Evolutionary conservation across 768 basidiomycete species (phyloP), one percentile per base, ranked within the genome.

Genomic region (Rhodotorula toruloides): DNA sequence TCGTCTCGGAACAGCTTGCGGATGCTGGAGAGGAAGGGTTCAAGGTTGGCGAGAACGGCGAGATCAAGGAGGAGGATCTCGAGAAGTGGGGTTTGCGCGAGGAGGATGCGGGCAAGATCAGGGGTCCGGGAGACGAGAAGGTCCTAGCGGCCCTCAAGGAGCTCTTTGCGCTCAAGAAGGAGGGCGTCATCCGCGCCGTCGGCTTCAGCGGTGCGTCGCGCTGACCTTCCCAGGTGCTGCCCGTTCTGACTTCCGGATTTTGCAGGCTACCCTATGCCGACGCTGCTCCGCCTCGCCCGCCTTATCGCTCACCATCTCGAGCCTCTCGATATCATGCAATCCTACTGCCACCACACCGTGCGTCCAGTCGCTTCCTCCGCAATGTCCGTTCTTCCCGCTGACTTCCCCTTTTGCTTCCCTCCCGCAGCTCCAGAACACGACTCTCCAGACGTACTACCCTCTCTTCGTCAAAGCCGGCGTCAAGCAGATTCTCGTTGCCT

Each of bases 261-360:
- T 27, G 25, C 74, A 90, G 91, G 88, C 1, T 90, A 85, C 70
- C 89, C 90, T 17, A 81, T 92, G 32, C 86, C 90, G 14, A 86
- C 87, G 0, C 81, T 93, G n/a, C 82, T 93, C 36, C 86, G 91
- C n/a, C 77, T 91, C 25, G 84, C 90, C 14, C 82, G 90, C 40
- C 80, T 91, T 56, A 83, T 90, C 67, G 80, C 84, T 22, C 54
- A 55, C 39, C 84, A 87, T 73, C 85, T 81, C 27, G 81, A 82
- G 59, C 88, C 91, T 16, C 75, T 93, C 63, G 91, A 93, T 77
- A 81, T 86, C 52, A 76, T 93, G 36, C 82, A 91, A 50, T 86
- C 88, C 22, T 93, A 90, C 79, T 87, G 85, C 31, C 89, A 92
- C 76, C 82, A 89, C 59, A 85, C 83, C 31, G 64, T 65, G 39